phyloP scores from a whole-genome alignment of 164 flowering plant species.

The Brasenia schreberi region DNA sequence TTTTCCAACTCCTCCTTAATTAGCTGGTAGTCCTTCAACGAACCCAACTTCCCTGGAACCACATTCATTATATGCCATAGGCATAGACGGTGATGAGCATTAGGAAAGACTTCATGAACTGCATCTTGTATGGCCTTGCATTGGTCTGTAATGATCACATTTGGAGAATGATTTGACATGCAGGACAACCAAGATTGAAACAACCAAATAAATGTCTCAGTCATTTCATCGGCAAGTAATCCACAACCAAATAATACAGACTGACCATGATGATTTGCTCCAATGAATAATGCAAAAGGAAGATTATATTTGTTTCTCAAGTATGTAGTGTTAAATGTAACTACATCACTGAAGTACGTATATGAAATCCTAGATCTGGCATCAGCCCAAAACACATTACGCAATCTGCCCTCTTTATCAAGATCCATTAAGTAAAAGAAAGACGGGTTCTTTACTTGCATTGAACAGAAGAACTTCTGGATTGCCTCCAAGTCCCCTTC shows the following conservation, averaged over 20 bases:
- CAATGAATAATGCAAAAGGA: conserved; percentile 4
- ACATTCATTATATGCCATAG: neutral
- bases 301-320: conserved; percentile 1
- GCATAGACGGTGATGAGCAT: conserved; percentile 1
- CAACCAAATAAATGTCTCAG: conserved; percentile 4
- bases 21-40: neutral
- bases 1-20: neutral
- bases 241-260: conserved; percentile 5
- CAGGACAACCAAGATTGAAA: conserved; percentile 3
- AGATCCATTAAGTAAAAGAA: conserved; percentile 3
- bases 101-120: conserved; percentile 2
- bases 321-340: conserved; percentile 4
- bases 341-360: conserved; percentile 2
- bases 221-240: conserved; percentile 1
- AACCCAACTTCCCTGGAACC: neutral
- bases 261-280: conserved; percentile 6
- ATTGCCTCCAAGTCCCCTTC: neutral
- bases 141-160: conserved; percentile 1
- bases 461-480: neutral
- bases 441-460: conserved; percentile 1
- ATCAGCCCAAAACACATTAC: conserved; percentile 7
- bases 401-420: conserved; percentile 1
- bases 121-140: conserved; percentile 1
- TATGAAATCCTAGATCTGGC: conserved; percentile 1
- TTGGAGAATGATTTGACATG: conserved; percentile 3